phyloP scores from a whole-genome alignment of 2,329 filamentous ascomycete genomes.

The Exophiala spinifera region DNA sequence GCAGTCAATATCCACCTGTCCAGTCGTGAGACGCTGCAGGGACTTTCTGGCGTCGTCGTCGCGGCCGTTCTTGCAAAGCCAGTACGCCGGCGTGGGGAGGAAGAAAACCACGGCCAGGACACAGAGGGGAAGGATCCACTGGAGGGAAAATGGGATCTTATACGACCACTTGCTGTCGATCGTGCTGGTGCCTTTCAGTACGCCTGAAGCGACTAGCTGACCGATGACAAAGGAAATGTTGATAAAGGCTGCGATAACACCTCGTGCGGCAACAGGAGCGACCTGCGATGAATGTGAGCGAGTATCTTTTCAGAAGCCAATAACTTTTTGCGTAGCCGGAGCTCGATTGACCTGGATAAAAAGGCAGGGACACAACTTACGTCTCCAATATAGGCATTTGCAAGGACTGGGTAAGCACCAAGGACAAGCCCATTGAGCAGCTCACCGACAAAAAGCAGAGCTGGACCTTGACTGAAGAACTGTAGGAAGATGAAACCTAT shows the following conservation, averaged over 20 bases:
- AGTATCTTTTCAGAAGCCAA: no score
- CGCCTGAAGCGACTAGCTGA: slow-evolving; percentile 34
- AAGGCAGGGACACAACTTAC: no score
- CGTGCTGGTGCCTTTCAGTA: slow-evolving; percentile 14
- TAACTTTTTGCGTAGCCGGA: no score
- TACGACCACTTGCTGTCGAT: slow-evolving; percentile 35
- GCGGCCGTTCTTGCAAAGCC: slow-evolving; percentile 45
- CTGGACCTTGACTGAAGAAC: slow-evolving; percentile 32
- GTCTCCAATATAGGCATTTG: slow-evolving; percentile 44
- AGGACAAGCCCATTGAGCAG: slow-evolving; percentile 45
- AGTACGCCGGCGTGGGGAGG: slow-evolving; percentile 49
- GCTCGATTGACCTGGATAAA: no score
- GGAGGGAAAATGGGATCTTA: slow-evolving; percentile 35
- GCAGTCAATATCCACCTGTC: slow-evolving; percentile 21
- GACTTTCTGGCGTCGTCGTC: slow-evolving; percentile 45
- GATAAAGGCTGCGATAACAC: slow-evolving; percentile 47
- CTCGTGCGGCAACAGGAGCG: slow-evolving; percentile 41
- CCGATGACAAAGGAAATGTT: slow-evolving; percentile 48
- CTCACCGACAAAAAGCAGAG: slow-evolving; percentile 45
- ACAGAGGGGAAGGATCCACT: neutral
- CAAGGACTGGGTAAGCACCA: slow-evolving; percentile 49
- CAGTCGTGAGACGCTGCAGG: slow-evolving; percentile 36
- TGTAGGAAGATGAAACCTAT: slow-evolving; percentile 12
- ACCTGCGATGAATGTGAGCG: slow-evolving; percentile 24
- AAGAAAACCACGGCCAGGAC: slow-evolving; percentile 19